Evolutionary conservation across 441 rosid genomes (phyloP).

Genomic region (Viola pubescens): DNA sequence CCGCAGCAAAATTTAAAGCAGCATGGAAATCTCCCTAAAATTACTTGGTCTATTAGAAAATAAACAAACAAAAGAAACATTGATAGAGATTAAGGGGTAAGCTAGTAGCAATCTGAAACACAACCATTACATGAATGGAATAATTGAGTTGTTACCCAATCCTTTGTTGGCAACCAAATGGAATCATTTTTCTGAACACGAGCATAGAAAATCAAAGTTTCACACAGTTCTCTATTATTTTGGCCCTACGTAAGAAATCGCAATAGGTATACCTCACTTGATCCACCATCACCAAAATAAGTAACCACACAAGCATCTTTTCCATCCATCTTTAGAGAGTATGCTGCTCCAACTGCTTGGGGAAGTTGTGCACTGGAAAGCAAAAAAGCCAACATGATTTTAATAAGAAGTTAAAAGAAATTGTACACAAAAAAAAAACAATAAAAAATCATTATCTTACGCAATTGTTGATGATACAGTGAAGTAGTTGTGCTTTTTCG

Average conservation of each 20-base stretch:
- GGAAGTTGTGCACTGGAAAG: constrained; percentile 70
- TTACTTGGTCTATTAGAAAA: constrained; percentile 20
- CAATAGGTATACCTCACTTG: constrained; percentile 59
- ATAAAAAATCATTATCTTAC: constrained; percentile 32
- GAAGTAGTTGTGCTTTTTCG: constrained; percentile 66
- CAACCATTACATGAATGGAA: too few relatives aligned
- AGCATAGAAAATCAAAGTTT: too few relatives aligned
- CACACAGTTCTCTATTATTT: neutral
- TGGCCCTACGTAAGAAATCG: neutral
- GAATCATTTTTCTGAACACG: too few relatives aligned
- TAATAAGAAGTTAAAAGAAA: constrained; percentile 5
- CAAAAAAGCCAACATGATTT: constrained; percentile 7
- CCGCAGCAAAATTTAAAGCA: constrained; percentile 83
- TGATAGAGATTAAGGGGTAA: neutral
- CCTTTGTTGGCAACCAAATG: neutral
- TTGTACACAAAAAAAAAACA: neutral
- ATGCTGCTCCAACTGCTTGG: constrained; percentile 93
- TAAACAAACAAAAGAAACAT: neutral
- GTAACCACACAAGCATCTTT: constrained; percentile 68
- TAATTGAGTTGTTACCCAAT: too few relatives aligned
- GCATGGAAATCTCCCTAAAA: constrained; percentile 92
- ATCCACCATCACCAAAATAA: constrained; percentile 77
- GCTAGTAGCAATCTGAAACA: neutral
- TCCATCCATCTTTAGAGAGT: constrained; percentile 79
- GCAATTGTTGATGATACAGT: constrained; percentile 81